Evolutionary conservation across 345 rosid genomes (phyloP), one percentile per base, ranked within the genome.

Genomic region (Linum tenue): DNA sequence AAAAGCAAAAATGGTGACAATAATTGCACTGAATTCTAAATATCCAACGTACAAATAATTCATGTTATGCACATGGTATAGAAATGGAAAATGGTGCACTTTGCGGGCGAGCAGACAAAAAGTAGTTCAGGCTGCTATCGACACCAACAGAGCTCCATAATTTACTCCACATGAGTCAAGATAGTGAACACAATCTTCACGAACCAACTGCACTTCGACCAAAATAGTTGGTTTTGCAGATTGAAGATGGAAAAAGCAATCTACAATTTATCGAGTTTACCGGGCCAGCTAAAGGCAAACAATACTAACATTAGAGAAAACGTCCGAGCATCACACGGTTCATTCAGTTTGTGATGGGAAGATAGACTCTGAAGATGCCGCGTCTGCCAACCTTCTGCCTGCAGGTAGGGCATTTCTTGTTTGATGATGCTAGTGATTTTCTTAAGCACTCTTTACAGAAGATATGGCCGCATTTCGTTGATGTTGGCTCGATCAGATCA

Each of bases 391-490:
- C 55, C 55, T 63, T 69, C 58, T 69, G 66, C 67, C 72, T 69
- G 56, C 72, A 69, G 55, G 72, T 69, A 8, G 72, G 72, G 56
- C 72, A 69, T 69, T 69, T 62, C 43, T 55, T 69, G 8, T 55
- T 59, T 15, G 56, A 62, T 35, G 66, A 62, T 53, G 63, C 63
- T 56, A 69, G 56, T 0, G 72, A 62, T 62, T 11, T 55, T 10
- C 31, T 31, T 14, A 69, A 60, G 59, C 72, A 69, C 37, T 69
- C 72, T 48, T 63, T 69, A 22, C 72, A 69, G 72, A 69, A 69
- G 55, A 69, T 69, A 60, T 69, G 72, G 8, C 72, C 72, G 15
- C 72, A 69, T 59, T 42, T 69, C 55, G 72, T 69, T 41, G 67
- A 41, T 7, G 67, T 62, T 63, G 72, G 72, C 36, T 69, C 72